Conservation (phyloP, 2,329 filamentous ascomycete species). For the Cordyceps javanica region DNA sequence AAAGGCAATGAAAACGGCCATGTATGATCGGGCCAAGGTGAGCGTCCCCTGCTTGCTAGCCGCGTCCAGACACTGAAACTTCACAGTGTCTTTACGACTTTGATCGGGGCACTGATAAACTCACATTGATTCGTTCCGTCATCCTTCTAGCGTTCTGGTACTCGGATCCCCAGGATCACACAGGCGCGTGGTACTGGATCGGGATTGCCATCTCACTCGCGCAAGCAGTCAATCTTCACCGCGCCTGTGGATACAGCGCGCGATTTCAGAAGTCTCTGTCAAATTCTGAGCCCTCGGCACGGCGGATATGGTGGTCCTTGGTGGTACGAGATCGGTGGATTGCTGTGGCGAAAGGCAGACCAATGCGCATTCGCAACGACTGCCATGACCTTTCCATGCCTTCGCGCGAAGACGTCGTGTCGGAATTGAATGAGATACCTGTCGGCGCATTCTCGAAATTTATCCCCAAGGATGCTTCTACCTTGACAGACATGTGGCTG, state of each 20-base stretch:
- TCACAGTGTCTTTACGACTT: not conserved
- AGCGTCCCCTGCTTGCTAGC: not conserved
- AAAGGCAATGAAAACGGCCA: slow-evolving; percentile 7
- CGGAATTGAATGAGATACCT: not conserved
- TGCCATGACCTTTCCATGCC: slow-evolving; percentile 1
- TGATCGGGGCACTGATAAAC: not conserved
- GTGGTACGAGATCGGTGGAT: slow-evolving; percentile 7
- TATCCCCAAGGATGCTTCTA: not conserved
- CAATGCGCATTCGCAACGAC: slow-evolving; percentile 9
- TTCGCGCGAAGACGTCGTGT: not conserved
- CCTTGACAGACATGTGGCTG: not conserved
- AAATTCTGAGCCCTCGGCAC: not conserved
- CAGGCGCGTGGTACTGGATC: slow-evolving; percentile 3
- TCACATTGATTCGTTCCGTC: not conserved
- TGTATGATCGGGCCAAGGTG: slow-evolving; percentile 11
- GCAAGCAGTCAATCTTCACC: not conserved
- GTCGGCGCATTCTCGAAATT: not conserved
- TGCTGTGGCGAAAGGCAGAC: slow-evolving; percentile 4
- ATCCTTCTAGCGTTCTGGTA: slow-evolving; percentile 1
- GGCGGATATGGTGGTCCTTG: slow-evolving; percentile 8
- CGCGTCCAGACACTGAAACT: not conserved
- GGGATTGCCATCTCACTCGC: not conserved
- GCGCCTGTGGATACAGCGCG: not conserved
- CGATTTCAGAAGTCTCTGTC: not conserved
- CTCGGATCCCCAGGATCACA: slow-evolving; percentile 1